Evolutionary conservation across 345 rosid genomes (phyloP), one percentile per base, ranked within the genome.

Genomic region (Jatropha curcas): DNA sequence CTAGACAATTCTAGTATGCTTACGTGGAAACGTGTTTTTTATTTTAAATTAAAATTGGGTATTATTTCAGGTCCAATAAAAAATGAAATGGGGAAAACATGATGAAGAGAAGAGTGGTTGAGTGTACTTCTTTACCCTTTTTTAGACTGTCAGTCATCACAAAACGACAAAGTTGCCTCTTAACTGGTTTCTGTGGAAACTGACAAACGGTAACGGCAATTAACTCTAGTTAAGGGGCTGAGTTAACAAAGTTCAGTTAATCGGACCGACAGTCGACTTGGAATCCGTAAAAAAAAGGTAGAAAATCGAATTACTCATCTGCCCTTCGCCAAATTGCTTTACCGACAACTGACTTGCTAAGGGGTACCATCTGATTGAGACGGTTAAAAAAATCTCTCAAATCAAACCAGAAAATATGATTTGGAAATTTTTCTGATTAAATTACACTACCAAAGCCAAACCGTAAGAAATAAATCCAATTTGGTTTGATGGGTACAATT

Each of bases 161-260:
- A 53, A 69, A 43, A 69, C 70, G 70, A 76, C 79, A 70, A 70
- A 55, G 50, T 39, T 68, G 63, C 63, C 13, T 50, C 45, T 28
- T 7, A 25, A 55, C 19, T 45, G 60, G 8, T 51, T 31, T 39
- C 60, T 60, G 51, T 28, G 39, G 48, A 53, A 52, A 61, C 78
- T 41, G 79, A 75, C 74, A 69, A 64, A 64, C 74, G 66, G 74
- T 43, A 1, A 55, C 79, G 74, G 22, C 65, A 22, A 28, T 45
- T 70, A 61, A 70, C 59, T 70, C 27, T 33, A 41, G 28, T 69
- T 43, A 30, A 4, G 2, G 31, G 67, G 56, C 65, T 68, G 78
- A 75, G 62, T 68, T 68, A 51, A 50, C 68, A n/a, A 67, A 14
- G 72, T 25, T 13, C 25, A 6, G 50, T 16, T 71, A 2, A 31